Evolutionary conservation across 768 basidiomycete genomes (phyloP), one percentile per base, ranked within the genome.

Genomic region (Kwoniella mangroviensis): DNA sequence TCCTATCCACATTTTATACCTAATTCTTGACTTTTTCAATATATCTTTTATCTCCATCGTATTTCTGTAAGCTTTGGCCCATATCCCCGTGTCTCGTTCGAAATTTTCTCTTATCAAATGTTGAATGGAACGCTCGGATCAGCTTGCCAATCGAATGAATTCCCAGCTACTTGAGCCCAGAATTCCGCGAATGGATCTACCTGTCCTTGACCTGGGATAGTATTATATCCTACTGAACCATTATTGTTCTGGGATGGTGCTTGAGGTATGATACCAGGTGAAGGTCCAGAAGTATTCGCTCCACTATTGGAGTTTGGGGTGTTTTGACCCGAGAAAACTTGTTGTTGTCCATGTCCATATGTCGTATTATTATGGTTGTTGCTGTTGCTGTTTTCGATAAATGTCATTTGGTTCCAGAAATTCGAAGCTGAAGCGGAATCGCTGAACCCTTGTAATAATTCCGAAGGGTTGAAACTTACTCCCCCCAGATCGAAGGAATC

Each of bases 121-220:
- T 76, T 80, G 73, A 80, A 80, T 11, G 79, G 79, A 3, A 80
- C 77, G 66, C 54, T 76, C 40, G 79, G 79, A 61, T 80, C 79
- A 28, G 79, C 76, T 42, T 67, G 69, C 79, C 79, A 80, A 65
- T 80, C 76, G 62, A 76, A 78, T 15, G 70, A 64, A 19, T 66
- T 70, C 28, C 75, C 78, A 3, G 73, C 73, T 12, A 80, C 72
- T 66, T 80, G 79, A 54, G 57, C 71, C 79, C 79, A 80, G 26
- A 79, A 75, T n/a, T 77, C 76, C 28, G 70, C 59, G 34, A 65
- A 68, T 26, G 58, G 67, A 62, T 68, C 67, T 10, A 63, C 24
- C 63, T n/a, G 24, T 24, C 55, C 57, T 7, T 40, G 42, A 15
- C 53, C 19, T 13, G 45, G 45, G 45, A 49, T 49, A 28, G n/a